These are phyloP conservation scores for Pleodorina starrii DNA, from an alignment of 139 green algal genomes.

Conservation along the genomic window DNA sequence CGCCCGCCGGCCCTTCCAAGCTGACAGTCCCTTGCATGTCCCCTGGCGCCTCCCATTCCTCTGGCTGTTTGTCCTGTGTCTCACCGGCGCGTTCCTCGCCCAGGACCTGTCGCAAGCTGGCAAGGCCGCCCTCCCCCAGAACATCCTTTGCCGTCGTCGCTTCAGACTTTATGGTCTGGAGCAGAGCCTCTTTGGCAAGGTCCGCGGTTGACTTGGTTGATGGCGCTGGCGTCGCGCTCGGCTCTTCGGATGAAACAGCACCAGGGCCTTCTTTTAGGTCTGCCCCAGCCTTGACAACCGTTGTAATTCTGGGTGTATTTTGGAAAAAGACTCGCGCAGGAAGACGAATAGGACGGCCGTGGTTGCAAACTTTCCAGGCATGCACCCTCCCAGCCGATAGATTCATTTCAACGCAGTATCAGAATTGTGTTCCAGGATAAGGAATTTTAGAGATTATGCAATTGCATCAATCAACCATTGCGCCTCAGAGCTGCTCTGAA, in stretches of 20 bases:
- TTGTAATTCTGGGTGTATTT: not conserved
- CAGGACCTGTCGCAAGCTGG: not conserved
- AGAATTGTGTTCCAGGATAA: no score
- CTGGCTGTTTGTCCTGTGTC: no score
- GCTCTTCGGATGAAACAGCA: not conserved
- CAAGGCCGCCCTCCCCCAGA: not conserved
- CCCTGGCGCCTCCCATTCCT: no score
- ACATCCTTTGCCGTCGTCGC: not conserved
- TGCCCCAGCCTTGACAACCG: not conserved
- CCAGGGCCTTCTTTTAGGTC: not conserved
- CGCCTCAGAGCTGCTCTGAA: no score
- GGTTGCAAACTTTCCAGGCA: not conserved
- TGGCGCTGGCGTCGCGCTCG: not conserved
- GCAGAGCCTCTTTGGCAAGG: slow-evolving; percentile 18
- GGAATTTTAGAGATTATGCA: no score
- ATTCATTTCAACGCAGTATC: no score
- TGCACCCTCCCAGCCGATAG: not conserved
- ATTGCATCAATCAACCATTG: no score
- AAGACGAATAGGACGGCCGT: not conserved
- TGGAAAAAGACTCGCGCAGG: not conserved
- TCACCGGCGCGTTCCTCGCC: slow-evolving; percentile 14
- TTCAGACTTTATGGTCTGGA: not conserved
- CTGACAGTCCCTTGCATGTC: not conserved
- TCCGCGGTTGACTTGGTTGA: not conserved
- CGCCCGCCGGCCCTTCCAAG: no score